A percentile compares a stretch with the other conserved stretches of the same genome.
Conservation (phyloP, 1,139 yeast genomes). For the Wickerhamomyces sp. region DNA sequence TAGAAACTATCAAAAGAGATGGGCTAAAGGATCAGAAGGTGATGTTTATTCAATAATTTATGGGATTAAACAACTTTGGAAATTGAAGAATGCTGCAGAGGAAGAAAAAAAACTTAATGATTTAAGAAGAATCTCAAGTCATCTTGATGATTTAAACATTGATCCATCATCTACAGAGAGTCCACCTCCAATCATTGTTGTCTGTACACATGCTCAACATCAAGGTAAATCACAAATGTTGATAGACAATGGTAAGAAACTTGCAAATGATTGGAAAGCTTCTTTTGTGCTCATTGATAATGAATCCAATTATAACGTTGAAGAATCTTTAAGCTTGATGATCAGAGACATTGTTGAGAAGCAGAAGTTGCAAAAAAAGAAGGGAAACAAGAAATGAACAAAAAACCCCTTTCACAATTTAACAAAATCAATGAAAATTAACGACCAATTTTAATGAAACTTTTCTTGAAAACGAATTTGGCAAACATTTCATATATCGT, state of each 20-base stretch:
- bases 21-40: slow-evolving; percentile 61
- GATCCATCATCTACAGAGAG: slow-evolving; percentile 46
- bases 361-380: slow-evolving; percentile 26
- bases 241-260: slow-evolving; percentile 47
- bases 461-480: too few relatives aligned
- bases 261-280: slow-evolving; percentile 58
- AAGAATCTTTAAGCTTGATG: slow-evolving; percentile 49
- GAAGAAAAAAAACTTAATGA: slow-evolving; percentile 18
- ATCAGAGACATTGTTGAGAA: slow-evolving; percentile 55
- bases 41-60: slow-evolving; percentile 58
- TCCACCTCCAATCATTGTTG: slow-evolving; percentile 64
- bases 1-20: slow-evolving; percentile 43
- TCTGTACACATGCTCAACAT: slow-evolving; percentile 57
- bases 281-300: slow-evolving; percentile 60
- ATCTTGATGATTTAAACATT: slow-evolving; percentile 23
- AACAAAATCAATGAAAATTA: neutral
- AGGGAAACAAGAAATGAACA: neutral
- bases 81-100: slow-evolving; percentile 27
- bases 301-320: slow-evolving; percentile 42
- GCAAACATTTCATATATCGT: too few relatives aligned
- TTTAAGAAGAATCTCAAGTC: slow-evolving; percentile 18
- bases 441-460: neutral
- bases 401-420: too few relatives aligned
- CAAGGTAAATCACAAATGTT: slow-evolving; percentile 53
- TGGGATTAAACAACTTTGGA: slow-evolving; percentile 56